A percentile compares a stretch with the other conserved stretches of the same genome.
Conservation (phyloP, 2,329 filamentous ascomycete species). For the Aureobasidium sp. region DNA sequence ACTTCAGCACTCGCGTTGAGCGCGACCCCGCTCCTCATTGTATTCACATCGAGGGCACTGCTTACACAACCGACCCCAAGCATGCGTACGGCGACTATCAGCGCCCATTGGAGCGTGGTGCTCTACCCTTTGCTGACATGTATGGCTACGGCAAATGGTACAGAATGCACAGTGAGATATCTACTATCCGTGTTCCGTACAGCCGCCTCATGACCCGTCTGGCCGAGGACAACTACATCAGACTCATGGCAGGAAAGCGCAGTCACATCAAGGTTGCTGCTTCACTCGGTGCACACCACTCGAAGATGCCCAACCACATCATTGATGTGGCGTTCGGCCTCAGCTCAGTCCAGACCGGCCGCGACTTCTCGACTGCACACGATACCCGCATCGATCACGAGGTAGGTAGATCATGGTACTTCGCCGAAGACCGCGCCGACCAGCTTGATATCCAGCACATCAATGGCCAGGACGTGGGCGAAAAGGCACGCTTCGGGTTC, state of each 20-base stretch:
- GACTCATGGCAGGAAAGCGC: not conserved
- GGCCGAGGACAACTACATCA: not conserved
- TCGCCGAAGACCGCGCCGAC: conserved; percentile 50
- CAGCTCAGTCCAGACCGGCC: conserved; percentile 38
- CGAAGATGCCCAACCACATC: not conserved
- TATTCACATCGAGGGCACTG: conserved; percentile 44
- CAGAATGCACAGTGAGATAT: conserved; percentile 18
- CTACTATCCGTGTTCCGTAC: not conserved
- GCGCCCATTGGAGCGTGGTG: not conserved
- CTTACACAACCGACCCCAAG: conserved; percentile 37
- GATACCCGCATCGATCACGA: conserved; percentile 36
- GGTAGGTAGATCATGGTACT: conserved; percentile 47
- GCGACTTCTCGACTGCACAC: conserved; percentile 39
- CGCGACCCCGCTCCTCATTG: conserved; percentile 40
- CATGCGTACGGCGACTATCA: conserved; percentile 26
- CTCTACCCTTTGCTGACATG: conserved; percentile 31
- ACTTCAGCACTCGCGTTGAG: conserved; percentile 42
- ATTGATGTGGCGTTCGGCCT: conserved; percentile 34
- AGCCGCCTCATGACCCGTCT: not conserved
- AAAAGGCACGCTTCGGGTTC: conserved; percentile 38
- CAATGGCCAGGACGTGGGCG: conserved; percentile 47
- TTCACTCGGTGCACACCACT: not conserved
- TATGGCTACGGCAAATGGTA: conserved; percentile 48
- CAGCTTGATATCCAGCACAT: conserved; percentile 49
- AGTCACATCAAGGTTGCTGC: not conserved